Conservation (phyloP, 495 filamentous ascomycete species). For the Ramalina peruviana region DNA sequence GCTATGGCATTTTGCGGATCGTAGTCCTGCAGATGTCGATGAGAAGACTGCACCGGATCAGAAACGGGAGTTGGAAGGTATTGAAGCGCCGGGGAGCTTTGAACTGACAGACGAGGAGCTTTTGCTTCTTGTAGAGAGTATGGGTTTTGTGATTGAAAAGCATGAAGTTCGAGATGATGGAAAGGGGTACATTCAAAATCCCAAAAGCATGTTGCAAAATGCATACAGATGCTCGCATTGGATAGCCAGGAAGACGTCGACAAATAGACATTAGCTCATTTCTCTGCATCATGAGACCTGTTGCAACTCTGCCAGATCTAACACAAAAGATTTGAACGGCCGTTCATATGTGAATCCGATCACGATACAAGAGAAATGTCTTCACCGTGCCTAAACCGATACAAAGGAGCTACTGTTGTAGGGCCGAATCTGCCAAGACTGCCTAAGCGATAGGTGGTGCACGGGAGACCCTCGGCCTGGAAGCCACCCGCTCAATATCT, state of each 20-base stretch:
- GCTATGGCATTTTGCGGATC: slow-evolving; percentile 71
- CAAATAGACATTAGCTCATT: neutral
- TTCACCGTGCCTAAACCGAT: too few species aligned
- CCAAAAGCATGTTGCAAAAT: slow-evolving; percentile 70
- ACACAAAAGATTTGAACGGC: too few species aligned
- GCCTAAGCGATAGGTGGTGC: too few species aligned
- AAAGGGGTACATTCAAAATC: slow-evolving; percentile 76
- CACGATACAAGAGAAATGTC: too few species aligned
- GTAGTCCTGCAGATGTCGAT: slow-evolving; percentile 2
- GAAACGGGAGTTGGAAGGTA: slow-evolving; percentile 23
- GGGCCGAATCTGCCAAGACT: too few species aligned
- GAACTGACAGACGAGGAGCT: slow-evolving; percentile 86
- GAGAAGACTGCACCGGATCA: slow-evolving; percentile 11
- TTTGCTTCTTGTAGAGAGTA: slow-evolving; percentile 51
- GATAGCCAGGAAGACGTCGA: slow-evolving; percentile 58
- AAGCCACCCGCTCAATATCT: too few species aligned
- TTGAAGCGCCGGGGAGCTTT: slow-evolving; percentile 70
- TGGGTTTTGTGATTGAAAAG: slow-evolving; percentile 63
- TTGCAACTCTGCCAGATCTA: neutral
- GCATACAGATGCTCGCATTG: slow-evolving; percentile 65
- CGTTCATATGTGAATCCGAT: too few species aligned
- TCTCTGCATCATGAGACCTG: neutral
- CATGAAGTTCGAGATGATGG: slow-evolving; percentile 27
- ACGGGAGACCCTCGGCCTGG: too few species aligned
- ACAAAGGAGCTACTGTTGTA: too few species aligned